These are phyloP conservation scores for Podospora tetraspora DNA, from an alignment of 495 filamentous ascomycete genomes.

Conservation along the genomic window DNA sequence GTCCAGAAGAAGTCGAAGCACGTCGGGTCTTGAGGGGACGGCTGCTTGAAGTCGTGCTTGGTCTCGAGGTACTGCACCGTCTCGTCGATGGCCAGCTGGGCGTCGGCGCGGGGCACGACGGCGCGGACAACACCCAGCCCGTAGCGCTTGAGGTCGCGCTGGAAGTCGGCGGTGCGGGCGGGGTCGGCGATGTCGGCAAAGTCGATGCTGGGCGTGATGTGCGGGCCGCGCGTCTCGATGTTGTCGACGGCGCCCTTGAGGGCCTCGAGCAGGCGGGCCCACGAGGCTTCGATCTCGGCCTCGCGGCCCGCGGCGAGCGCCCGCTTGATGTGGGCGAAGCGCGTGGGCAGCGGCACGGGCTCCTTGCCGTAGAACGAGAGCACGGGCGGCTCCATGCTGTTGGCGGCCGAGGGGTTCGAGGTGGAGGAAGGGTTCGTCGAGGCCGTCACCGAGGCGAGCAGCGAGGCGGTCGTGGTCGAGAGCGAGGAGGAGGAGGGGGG, in stretches of 20 bases:
- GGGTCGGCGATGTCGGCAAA: constrained; percentile 53
- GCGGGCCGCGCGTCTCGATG: constrained; percentile 43
- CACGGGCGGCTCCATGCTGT: constrained; percentile 66
- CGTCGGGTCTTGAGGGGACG: constrained; percentile 54
- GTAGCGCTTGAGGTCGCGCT: constrained; percentile 54
- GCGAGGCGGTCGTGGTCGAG: neutral
- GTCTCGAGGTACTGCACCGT: constrained; percentile 58
- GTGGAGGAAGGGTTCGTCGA: constrained; percentile 2
- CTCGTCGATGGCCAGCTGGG: constrained; percentile 52
- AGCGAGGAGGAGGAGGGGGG: constrained; percentile 6
- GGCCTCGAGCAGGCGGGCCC: constrained; percentile 60
- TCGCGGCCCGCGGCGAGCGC: constrained; percentile 63
- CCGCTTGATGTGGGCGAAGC: constrained; percentile 73
- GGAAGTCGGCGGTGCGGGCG: constrained; percentile 44
- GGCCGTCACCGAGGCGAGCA: neutral
- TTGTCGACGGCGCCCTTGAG: constrained; percentile 54
- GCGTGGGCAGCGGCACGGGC: constrained; percentile 65
- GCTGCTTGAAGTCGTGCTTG: constrained; percentile 51
- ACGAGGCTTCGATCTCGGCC: constrained; percentile 59
- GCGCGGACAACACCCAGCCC: constrained; percentile 64
- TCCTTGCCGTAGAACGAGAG: constrained; percentile 68
- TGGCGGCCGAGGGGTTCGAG: constrained; percentile 5
- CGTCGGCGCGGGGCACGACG: constrained; percentile 55
- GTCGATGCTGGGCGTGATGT: constrained; percentile 60
- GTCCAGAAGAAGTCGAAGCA: constrained; percentile 96